phyloP scores from a whole-genome alignment of 306 rosid species.

The Trifolium fragiferum region DNA sequence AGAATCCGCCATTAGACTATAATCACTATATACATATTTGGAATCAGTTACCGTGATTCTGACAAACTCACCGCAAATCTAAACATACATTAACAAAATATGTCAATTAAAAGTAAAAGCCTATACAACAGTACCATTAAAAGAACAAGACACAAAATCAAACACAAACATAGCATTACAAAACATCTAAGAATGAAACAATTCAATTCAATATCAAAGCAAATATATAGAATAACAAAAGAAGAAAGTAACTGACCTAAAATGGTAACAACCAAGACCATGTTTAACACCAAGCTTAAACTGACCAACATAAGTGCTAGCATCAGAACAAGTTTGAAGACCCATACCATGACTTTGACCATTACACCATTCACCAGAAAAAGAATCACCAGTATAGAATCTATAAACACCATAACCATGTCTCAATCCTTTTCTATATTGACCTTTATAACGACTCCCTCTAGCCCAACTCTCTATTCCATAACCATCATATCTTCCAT shows the following conservation, averaged over 20 bases:
- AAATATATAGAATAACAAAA: not conserved
- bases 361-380: constrained; percentile 88
- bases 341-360: constrained; percentile 99
- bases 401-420: constrained; percentile 90
- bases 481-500: constrained; percentile 87
- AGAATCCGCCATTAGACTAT: too few relatives aligned
- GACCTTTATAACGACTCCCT: constrained; percentile 86
- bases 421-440: constrained; percentile 79
- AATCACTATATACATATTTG: too few relatives aligned
- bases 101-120: not conserved
- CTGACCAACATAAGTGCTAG: constrained; percentile 82
- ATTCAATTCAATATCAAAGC: not conserved
- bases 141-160: not conserved
- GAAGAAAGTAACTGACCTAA: constrained; percentile 55
- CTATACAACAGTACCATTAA: not conserved
- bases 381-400: constrained; percentile 89
- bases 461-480: constrained; percentile 97
- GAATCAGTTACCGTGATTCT: too few relatives aligned
- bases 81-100: too few relatives aligned
- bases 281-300: constrained; percentile 92
- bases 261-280: constrained; percentile 93
- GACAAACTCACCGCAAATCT: too few relatives aligned
- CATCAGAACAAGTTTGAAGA: constrained; percentile 89
- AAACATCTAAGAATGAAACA: not conserved
- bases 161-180: not conserved